A percentile compares a stretch with the other conserved stretches of the same genome.
These are phyloP conservation scores for Cladosporium oxysporum DNA, from an alignment of 2,329 filamentous ascomycete genomes.

Conservation along the genomic window DNA sequence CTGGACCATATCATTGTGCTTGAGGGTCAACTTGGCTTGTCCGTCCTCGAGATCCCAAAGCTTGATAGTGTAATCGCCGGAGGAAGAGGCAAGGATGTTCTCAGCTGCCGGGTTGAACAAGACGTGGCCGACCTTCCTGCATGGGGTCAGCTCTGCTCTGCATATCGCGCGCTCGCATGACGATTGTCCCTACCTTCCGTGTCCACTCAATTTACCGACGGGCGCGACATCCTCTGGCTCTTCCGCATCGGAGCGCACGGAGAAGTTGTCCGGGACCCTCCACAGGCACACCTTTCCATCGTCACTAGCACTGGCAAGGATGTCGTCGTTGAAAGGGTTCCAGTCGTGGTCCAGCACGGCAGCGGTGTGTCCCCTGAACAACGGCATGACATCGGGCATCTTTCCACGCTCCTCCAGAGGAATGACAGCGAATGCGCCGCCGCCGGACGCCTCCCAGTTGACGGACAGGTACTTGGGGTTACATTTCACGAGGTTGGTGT, in stretches of 20 bases:
- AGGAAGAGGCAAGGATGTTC: slow-evolving; percentile 91
- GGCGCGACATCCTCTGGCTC: slow-evolving; percentile 21
- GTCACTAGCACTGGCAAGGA: slow-evolving; percentile 92
- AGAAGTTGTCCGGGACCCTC: slow-evolving; percentile 88
- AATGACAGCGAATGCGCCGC: slow-evolving; percentile 95
- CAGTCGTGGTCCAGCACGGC: slow-evolving; percentile 97
- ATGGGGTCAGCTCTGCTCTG: slow-evolving; percentile 28
- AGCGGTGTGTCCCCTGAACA: slow-evolving; percentile 95
- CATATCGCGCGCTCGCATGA: background rate
- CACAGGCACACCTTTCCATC: slow-evolving; percentile 97
- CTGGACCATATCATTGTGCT: slow-evolving; percentile 89
- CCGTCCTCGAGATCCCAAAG: slow-evolving; percentile 90
- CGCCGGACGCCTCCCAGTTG: slow-evolving; percentile 97
- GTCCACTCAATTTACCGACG: slow-evolving; percentile 76
- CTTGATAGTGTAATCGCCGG: slow-evolving; percentile 92
- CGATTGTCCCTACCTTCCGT: slow-evolving; percentile 67
- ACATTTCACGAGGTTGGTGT: slow-evolving; percentile 96
- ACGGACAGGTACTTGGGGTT: slow-evolving; percentile 95
- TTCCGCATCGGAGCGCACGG: slow-evolving; percentile 62
- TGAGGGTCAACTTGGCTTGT: slow-evolving; percentile 71
- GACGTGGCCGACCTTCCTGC: slow-evolving; percentile 94
- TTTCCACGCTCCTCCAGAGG: slow-evolving; percentile 87
- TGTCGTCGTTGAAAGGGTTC: slow-evolving; percentile 93
- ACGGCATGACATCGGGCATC: slow-evolving; percentile 85
- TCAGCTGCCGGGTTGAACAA: slow-evolving; percentile 96